Evolutionary conservation across 2,329 filamentous ascomycete species (phyloP).

Genomic region (Aspergillus chevalieri): DNA sequence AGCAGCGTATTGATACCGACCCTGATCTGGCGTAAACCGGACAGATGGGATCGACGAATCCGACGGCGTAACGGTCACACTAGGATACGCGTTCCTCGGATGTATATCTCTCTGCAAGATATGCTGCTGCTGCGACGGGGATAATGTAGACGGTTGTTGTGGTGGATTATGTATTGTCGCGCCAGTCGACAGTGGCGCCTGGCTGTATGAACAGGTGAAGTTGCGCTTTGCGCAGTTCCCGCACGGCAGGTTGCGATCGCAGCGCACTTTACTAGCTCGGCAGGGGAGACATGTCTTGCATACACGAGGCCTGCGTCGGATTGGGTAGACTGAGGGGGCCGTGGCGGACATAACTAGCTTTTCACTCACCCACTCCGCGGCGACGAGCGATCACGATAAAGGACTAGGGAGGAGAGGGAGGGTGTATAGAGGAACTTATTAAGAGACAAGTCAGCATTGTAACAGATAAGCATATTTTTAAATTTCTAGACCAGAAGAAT

Average conservation of each 20-base stretch:
- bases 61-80: slow-evolving; percentile 2
- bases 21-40: neutral
- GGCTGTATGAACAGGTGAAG: slow-evolving; percentile 34
- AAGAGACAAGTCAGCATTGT: too few relatives aligned
- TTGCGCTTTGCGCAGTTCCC: slow-evolving; percentile 38
- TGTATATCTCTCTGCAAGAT: too few relatives aligned
- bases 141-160: neutral
- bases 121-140: neutral
- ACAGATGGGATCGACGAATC: slow-evolving; percentile 7
- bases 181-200: slow-evolving; percentile 11
- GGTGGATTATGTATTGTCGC: neutral
- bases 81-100: neutral
- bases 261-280: slow-evolving; percentile 46
- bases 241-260: slow-evolving; percentile 37
- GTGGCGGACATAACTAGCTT: neutral
- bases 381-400: too few relatives aligned
- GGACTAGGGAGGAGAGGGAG: too few relatives aligned
- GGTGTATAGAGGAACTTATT: too few relatives aligned
- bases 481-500: too few relatives aligned
- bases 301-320: slow-evolving; percentile 31
- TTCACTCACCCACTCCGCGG: too few relatives aligned
- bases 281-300: slow-evolving; percentile 46
- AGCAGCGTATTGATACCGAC: neutral
- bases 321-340: slow-evolving; percentile 17
- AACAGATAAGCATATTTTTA: too few relatives aligned